These are phyloP conservation scores for Arabidopsis suecica DNA, from an alignment of 345 rosid genomes.

Conservation along the genomic window DNA sequence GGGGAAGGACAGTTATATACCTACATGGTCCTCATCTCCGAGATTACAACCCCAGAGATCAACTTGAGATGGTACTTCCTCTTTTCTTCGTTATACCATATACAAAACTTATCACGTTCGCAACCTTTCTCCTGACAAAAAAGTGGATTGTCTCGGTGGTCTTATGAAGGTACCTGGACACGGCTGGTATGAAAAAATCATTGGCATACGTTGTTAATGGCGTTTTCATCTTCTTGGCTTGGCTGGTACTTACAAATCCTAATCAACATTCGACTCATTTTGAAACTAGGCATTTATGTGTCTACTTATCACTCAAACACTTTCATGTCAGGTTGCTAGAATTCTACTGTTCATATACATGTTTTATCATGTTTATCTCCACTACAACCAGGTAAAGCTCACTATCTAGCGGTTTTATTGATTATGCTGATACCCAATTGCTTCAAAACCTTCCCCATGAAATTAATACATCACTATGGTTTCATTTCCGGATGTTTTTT, in stretches of 20 bases:
- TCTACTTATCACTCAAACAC: constrained; percentile 12
- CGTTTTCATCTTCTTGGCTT: constrained; percentile 68
- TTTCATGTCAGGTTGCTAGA: constrained; percentile 77
- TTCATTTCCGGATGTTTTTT: background rate
- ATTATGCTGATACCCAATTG: background rate
- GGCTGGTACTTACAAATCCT: constrained; percentile 64
- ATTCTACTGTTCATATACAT: constrained; percentile 75
- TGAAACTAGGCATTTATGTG: background rate
- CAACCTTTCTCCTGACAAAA: constrained; percentile 28
- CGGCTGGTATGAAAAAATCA: constrained; percentile 89
- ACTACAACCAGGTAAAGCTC: constrained; percentile 71
- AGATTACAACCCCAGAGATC: constrained; percentile 90
- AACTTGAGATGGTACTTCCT: constrained; percentile 86
- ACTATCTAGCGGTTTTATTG: background rate
- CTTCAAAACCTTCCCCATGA: constrained; percentile 1
- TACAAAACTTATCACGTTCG: background rate
- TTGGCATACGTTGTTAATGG: constrained; percentile 76
- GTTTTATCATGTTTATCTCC: constrained; percentile 82
- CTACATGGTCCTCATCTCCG: constrained; percentile 87
- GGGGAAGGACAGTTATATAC: constrained; percentile 92
- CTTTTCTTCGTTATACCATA: constrained; percentile 1
- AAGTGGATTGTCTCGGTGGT: constrained; percentile 12
- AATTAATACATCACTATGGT: background rate
- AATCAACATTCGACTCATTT: constrained; percentile 4
- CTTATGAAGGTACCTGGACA: constrained; percentile 76